phyloP scores from a whole-genome alignment of 1,139 yeast genomes.

The Pichia sp. region DNA sequence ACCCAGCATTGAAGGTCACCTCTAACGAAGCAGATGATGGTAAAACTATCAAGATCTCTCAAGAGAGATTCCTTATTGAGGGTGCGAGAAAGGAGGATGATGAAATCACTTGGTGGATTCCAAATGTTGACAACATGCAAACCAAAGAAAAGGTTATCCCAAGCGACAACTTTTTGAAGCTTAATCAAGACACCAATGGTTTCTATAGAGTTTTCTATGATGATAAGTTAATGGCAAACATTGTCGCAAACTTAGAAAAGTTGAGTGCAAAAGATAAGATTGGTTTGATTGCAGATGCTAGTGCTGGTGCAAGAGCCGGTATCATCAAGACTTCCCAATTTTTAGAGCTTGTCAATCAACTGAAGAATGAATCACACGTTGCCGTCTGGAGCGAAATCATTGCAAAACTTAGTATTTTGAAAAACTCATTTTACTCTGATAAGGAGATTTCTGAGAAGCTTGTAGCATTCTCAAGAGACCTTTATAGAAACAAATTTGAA shows the following conservation, averaged over 20 bases:
- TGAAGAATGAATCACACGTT: slow-evolving; percentile 40
- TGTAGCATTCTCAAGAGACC: slow-evolving; percentile 32
- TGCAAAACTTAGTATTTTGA: slow-evolving; percentile 36
- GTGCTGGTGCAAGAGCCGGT: slow-evolving; percentile 58
- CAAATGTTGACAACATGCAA: slow-evolving; percentile 33
- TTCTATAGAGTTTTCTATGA: slow-evolving; percentile 65
- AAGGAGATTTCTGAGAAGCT: slow-evolving; percentile 34
- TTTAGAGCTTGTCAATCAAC: slow-evolving; percentile 36
- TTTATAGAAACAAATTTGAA: slow-evolving; percentile 37
- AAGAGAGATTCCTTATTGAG: slow-evolving; percentile 47
- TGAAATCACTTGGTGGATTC: slow-evolving; percentile 58
- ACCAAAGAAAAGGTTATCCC: slow-evolving; percentile 15
- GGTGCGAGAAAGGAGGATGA: slow-evolving; percentile 38
- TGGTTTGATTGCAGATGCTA: slow-evolving; percentile 59
- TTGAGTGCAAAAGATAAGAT: slow-evolving; percentile 55
- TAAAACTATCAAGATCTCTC: slow-evolving; percentile 33
- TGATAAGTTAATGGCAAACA: slow-evolving; percentile 37
- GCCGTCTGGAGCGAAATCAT: slow-evolving; percentile 64
- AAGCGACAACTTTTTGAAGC: slow-evolving; percentile 38
- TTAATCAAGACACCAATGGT: slow-evolving; percentile 58
- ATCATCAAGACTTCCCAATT: slow-evolving; percentile 42
- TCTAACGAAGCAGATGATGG: slow-evolving; percentile 21
- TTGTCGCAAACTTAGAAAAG: slow-evolving; percentile 35
- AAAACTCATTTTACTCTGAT: slow-evolving; percentile 42
- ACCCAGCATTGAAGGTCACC: slow-evolving; percentile 38